Base-by-base conservation (phyloP, 2,329 filamentous ascomycete genomes). In the Aspergillus pseudonomiae region DNA sequence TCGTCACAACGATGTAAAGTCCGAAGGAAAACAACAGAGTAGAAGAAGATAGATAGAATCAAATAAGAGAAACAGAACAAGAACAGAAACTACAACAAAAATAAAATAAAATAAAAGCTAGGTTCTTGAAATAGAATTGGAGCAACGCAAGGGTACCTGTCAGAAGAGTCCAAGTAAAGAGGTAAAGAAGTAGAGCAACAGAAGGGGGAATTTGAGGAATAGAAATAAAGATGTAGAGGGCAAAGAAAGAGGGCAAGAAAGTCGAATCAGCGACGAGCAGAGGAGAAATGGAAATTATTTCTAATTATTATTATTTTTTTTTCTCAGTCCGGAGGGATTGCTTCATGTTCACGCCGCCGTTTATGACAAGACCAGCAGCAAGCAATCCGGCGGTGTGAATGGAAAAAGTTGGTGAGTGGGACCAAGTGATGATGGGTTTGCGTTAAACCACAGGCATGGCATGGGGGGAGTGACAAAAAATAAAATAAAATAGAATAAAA, bases 181-280 rank as follows among this genome's bases (percentile, higher is more conserved):
- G 56, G 45, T 26, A 34, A 14, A 11, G 28, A 52, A 60, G 16
- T n/a, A 43, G 36, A 61, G 36, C 12, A 41, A 16, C 36, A 56
- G 16, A 34, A 43, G 46, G 14, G 14, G 16, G n/a, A 57, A 57
- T 55, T n/a, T 36, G 39, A 43, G 32, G 64, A 64, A 64, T 62
- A 50, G 45, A 64, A 59, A 62, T 63, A 45, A 61, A 60, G 54
- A 48, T 28, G 3, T 30, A 32, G 26, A 59, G 50, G 50, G 28
- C 19, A 55, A 50, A 57, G 62, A 43, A 43, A 34, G 21, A 57
- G 50, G 54, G 43, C 26, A 63, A 61, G 36, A 59, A 28, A 57
- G 36, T 28, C n/a, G 24, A 39, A n/a, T 21, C 16, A 24, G 16
- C 12, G 34, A 26, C 7, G 52, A 39, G 34, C 19, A 53, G 52